Conservation (phyloP, 2,329 filamentous ascomycete genomes). For the Colletotrichum karsti region DNA sequence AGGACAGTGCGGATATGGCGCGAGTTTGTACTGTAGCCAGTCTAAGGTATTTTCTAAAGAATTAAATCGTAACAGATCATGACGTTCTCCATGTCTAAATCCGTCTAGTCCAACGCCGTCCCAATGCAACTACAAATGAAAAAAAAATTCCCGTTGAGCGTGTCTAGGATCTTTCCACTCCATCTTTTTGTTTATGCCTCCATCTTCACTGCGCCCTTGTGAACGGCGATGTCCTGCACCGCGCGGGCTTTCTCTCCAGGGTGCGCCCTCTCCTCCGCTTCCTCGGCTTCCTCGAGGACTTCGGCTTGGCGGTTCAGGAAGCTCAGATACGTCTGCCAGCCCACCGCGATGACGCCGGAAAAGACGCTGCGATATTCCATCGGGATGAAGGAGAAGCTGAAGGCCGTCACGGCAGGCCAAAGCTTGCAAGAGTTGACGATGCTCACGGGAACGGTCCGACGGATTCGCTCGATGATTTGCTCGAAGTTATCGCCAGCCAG, state of each 20-base stretch:
- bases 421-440: constrained; percentile 84
- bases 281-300: constrained; percentile 40
- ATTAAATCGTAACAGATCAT: constrained; percentile 18
- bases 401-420: constrained; percentile 87
- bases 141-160: neutral
- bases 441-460: constrained; percentile 78
- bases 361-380: constrained; percentile 85
- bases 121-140: constrained; percentile 22
- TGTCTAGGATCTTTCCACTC: neutral
- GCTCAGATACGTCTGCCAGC: constrained; percentile 92
- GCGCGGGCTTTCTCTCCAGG: neutral
- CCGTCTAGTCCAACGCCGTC: constrained; percentile 16
- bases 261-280: constrained; percentile 1
- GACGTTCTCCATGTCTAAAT: constrained; percentile 15
- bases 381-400: constrained; percentile 86
- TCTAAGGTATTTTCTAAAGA: neutral
- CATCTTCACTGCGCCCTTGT: constrained; percentile 9
- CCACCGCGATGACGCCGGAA: constrained; percentile 80
- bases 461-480: constrained; percentile 76
- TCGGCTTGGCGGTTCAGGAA: constrained; percentile 81
- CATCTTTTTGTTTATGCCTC: neutral
- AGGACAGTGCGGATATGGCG: constrained; percentile 1
- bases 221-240: constrained; percentile 14
- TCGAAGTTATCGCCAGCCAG: constrained; percentile 72
- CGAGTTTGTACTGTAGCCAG: neutral